Evolutionary conservation across 495 filamentous ascomycete genomes (phyloP), one percentile per base, ranked within the genome.

Genomic region (Bombardia bombarda): DNA sequence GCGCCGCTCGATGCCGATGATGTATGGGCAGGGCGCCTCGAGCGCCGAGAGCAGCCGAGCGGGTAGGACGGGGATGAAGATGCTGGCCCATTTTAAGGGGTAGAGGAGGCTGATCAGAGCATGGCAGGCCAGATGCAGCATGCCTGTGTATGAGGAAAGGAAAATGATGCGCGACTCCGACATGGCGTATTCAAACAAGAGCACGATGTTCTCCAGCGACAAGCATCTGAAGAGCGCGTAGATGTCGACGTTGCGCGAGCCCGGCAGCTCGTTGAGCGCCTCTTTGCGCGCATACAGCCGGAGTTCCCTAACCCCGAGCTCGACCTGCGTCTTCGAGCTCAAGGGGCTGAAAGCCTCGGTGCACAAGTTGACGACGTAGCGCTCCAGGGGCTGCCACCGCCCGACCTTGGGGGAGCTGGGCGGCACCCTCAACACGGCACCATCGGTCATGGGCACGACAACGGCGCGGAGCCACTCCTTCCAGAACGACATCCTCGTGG

Each of bases 391-490:
- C 56, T 95, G 90, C 92, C 92, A 98, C 46, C 87, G 77, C n/a
- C 92, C 92, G 49, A 95, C 79, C 39, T 81, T 87, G 13, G 90
- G 87, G 3, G 92, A 97, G 60, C 80, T 93, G 8, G 86, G 73
- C 17, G 92, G 86, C 5, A 98, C 79, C 37, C 88, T 76, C 55
- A 90, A 63, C 31, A 98, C 73, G 9, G 71, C 80, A 30, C 90
- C 88, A 58, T 95, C 85, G 13, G 80, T 88, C 92, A 96, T 96
- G 13, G 92, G 92, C 31, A 95, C 88, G 21, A 89, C 74, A 16
- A 98, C 74, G 7, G 90, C 92, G 61, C 86, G 80, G 31, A 98
- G 73, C 92, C 92, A 98, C 58, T 98, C 92, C 61, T 98, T 98
- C 92, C 92, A 97, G 67, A 98, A 98, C 40, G 78, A 82, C 37